A percentile compares a stretch with the other conserved stretches of the same genome.
Conservation (phyloP, 1,284 basidiomycete species). For the Amylostereum areolatum region DNA sequence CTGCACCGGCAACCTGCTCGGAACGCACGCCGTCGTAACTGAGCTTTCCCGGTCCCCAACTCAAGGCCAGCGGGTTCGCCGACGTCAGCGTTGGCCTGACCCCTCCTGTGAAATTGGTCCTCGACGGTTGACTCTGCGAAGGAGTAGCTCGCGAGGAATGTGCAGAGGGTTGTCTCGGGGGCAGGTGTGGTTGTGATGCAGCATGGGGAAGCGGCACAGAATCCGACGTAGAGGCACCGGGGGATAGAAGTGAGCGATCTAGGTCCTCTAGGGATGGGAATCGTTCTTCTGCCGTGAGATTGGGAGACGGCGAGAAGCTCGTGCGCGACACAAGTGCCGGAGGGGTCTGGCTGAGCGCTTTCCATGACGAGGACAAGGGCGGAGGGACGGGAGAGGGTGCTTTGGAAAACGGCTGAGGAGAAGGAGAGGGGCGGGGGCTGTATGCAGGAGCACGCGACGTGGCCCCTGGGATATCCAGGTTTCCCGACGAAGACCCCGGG, state of each 20-base stretch:
- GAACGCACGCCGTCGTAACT: constrained; percentile 26
- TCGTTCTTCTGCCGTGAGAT: constrained; percentile 53
- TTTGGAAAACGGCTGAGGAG: constrained; percentile 26
- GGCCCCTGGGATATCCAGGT: constrained; percentile 6
- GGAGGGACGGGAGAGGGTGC: constrained; percentile 18
- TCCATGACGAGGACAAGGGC: constrained; percentile 14
- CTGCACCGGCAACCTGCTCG: constrained; percentile 50
- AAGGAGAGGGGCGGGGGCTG: constrained; percentile 43
- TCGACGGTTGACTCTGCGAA: neutral
- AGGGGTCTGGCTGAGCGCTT: constrained; percentile 13
- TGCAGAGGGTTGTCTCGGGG: neutral
- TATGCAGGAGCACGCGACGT: constrained; percentile 29
- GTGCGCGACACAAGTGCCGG: constrained; percentile 16
- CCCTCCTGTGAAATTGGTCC: neutral
- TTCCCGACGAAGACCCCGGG: neutral
- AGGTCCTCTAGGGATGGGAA: constrained; percentile 77
- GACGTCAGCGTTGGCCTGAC: neutral
- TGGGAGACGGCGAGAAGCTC: constrained; percentile 4
- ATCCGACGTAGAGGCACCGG: constrained; percentile 10
- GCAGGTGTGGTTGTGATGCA: neutral
- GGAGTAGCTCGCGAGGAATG: neutral
- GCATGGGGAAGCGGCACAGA: too few species aligned
- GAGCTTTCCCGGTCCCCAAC: neutral
- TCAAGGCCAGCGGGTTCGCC: constrained; percentile 3
- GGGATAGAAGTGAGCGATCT: constrained; percentile 50